A percentile compares a stretch with the other conserved stretches of the same genome.
These are phyloP conservation scores for Rhytidiadelphus loreus DNA, from an alignment of 225 moss, liverwort and hornwort genomes.

Conservation along the genomic window DNA sequence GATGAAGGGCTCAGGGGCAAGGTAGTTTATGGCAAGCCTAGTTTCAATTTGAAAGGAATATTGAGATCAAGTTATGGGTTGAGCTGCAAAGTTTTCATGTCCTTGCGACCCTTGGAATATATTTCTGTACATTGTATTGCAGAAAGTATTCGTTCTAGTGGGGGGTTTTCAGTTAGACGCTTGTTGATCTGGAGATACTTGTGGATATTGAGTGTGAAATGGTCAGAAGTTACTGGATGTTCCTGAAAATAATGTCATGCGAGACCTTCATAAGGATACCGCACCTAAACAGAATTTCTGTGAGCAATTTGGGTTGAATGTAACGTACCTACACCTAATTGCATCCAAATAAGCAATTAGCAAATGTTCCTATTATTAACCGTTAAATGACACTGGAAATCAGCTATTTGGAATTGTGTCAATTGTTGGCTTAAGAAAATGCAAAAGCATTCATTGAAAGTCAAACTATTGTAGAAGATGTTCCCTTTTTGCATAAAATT, in stretches of 20 bases:
- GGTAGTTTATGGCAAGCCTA: background rate
- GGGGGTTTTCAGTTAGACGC: too few relatives aligned
- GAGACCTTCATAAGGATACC: background rate
- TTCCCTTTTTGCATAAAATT: too few relatives aligned
- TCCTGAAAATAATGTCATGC: background rate
- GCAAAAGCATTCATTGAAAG: too few relatives aligned
- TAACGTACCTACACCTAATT: background rate
- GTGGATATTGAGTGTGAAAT: background rate
- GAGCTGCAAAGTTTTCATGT: background rate
- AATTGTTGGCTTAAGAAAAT: too few relatives aligned
- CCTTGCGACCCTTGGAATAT: background rate
- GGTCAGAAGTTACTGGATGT: background rate
- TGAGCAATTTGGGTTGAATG: background rate
- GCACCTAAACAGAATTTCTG: background rate
- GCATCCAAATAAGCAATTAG: background rate
- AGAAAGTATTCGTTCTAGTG: background rate
- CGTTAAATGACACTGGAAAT: too few relatives aligned
- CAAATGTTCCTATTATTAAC: background rate
- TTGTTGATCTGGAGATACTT: background rate
- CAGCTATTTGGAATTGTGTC: too few relatives aligned
- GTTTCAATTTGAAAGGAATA: background rate
- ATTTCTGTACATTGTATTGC: background rate
- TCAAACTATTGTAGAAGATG: too few relatives aligned
- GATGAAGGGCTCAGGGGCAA: slow-evolving; percentile 33
- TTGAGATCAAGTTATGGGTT: background rate